These are phyloP conservation scores for Sherardia arvensis DNA, from an alignment of 257 asterid species.

Conservation along the genomic window DNA sequence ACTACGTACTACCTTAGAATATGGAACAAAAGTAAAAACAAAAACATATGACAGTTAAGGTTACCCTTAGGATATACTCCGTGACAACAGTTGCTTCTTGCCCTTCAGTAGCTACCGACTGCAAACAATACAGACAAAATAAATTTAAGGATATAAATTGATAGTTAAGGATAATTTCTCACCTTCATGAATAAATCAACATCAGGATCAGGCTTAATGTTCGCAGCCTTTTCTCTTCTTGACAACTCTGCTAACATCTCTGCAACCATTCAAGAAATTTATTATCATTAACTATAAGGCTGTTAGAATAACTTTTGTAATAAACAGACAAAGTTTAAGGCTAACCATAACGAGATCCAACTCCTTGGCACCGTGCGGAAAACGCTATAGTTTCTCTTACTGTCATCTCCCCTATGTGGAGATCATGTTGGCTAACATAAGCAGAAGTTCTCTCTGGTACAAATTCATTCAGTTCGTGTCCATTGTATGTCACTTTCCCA, in stretches of 20 bases:
- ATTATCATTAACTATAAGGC: too few relatives aligned
- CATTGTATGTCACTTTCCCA: conserved; percentile 55
- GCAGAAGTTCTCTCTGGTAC: conserved; percentile 58
- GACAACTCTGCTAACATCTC: conserved; percentile 64
- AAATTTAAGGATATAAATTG: background rate
- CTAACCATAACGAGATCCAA: conserved; percentile 65
- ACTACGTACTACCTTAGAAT: too few relatives aligned
- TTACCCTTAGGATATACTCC: conserved; percentile 57
- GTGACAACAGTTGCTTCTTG: conserved; percentile 56
- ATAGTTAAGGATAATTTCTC: background rate
- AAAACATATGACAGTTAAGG: background rate
- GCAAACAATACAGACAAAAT: conserved; percentile 2
- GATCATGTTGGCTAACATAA: conserved; percentile 59
- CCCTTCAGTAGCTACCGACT: conserved; percentile 65
- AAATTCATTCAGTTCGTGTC: conserved; percentile 53
- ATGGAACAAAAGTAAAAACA: background rate
- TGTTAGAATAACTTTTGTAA: background rate
- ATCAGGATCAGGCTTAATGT: conserved; percentile 42
- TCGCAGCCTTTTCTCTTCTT: conserved; percentile 48
- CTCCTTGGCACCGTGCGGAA: conserved; percentile 72
- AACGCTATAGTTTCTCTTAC: conserved; percentile 65
- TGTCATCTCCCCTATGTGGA: conserved; percentile 67
- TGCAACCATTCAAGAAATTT: conserved; percentile 21
- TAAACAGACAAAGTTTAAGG: background rate
- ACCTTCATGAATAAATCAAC: conserved; percentile 50